A percentile compares a stretch with the other conserved stretches of the same genome.
Conservation (phyloP, 495 filamentous ascomycete species). For the Letharia lupina region DNA sequence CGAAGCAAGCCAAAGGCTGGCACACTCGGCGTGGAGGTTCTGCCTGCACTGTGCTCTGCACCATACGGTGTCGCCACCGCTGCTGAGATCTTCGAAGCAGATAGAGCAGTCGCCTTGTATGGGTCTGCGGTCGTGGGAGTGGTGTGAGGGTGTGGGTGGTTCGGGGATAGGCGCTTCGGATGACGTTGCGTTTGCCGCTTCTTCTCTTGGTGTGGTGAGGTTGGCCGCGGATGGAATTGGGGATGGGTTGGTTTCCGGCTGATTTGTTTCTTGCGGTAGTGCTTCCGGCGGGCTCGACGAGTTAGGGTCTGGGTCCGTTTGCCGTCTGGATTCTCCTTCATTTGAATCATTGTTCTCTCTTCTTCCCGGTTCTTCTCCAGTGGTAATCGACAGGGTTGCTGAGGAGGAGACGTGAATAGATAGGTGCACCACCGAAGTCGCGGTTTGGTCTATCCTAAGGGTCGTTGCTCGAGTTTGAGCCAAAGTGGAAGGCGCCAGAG, state of each 20-base stretch:
- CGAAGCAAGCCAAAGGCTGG: not conserved
- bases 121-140: not conserved
- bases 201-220: not conserved
- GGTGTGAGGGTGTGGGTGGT: not conserved
- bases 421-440: not conserved
- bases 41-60: slow-evolving; percentile 12
- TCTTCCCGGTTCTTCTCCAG: not conserved
- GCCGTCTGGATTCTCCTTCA: not conserved
- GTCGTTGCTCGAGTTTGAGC: too few relatives aligned
- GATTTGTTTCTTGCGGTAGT: not conserved
- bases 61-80: not conserved
- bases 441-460: too few relatives aligned
- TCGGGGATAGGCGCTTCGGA: not conserved
- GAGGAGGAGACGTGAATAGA: too few relatives aligned
- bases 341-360: not conserved
- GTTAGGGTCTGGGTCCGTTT: not conserved
- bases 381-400: too few relatives aligned
- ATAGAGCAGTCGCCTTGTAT: slow-evolving; percentile 15
- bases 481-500: too few relatives aligned
- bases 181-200: not conserved
- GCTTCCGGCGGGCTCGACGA: not conserved
- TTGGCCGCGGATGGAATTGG: not conserved
- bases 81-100: slow-evolving; percentile 8
- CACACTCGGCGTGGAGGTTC: slow-evolving; percentile 3
- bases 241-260: not conserved